A percentile compares a stretch with the other conserved stretches of the same genome.
Conservation (phyloP, 495 filamentous ascomycete genomes). For the Oidiodendron maius region DNA sequence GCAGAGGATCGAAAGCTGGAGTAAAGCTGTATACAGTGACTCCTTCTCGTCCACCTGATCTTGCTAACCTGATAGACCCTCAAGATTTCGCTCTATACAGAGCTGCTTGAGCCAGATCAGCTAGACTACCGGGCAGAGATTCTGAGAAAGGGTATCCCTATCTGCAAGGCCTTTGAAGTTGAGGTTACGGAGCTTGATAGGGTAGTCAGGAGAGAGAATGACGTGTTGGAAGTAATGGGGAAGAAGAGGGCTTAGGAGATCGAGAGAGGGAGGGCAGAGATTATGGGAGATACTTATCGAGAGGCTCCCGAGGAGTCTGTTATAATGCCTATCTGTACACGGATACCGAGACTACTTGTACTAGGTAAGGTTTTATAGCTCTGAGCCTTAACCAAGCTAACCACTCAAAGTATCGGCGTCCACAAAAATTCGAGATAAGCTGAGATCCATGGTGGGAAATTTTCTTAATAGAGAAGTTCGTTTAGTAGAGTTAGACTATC, state of each 20-base stretch:
- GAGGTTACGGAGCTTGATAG: slow-evolving; percentile 5
- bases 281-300: slow-evolving; percentile 6
- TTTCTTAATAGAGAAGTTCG: too few relatives aligned
- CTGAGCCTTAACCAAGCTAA: too few relatives aligned
- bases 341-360: too few relatives aligned
- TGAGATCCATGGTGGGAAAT: too few relatives aligned
- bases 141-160: neutral
- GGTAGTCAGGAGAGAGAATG: slow-evolving; percentile 1
- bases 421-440: too few relatives aligned
- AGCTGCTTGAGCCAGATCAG: neutral
- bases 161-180: neutral
- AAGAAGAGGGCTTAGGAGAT: slow-evolving; percentile 8
- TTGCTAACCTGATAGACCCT: slow-evolving; percentile 3
- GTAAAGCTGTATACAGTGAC: too few relatives aligned
- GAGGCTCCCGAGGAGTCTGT: too few relatives aligned
- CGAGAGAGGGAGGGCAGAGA: slow-evolving; percentile 3
- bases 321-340: too few relatives aligned
- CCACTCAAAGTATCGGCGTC: too few relatives aligned
- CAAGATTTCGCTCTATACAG: slow-evolving; percentile 7
- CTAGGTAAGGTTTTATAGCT: too few relatives aligned
- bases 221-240: slow-evolving; percentile 2
- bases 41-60: too few relatives aligned
- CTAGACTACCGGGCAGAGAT: slow-evolving; percentile 5
- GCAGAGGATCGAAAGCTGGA: slow-evolving; percentile 7
- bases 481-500: too few relatives aligned